Evolutionary conservation across 2,329 filamentous ascomycete species (phyloP).

Genomic region (Monosporascus sp.): DNA sequence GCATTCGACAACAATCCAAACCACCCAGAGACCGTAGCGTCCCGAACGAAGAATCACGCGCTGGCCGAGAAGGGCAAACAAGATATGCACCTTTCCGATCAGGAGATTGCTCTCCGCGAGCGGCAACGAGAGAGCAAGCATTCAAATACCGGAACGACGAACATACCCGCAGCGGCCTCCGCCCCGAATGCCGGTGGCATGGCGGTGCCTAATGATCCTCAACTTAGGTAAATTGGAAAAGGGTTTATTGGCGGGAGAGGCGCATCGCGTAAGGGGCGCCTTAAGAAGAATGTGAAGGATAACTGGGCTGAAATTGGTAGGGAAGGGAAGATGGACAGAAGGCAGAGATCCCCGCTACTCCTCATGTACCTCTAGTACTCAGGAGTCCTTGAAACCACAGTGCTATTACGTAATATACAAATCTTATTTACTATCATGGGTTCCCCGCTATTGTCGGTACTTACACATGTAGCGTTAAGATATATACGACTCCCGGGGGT

Average conservation of each 20-base stretch:
- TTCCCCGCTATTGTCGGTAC: too few species aligned
- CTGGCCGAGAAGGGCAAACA: slow-evolving; percentile 21
- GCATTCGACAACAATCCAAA: slow-evolving; percentile 21
- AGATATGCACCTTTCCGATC: slow-evolving; percentile 18
- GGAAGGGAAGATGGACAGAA: too few species aligned
- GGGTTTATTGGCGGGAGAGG: background rate
- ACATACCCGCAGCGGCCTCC: background rate
- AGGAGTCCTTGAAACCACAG: too few species aligned
- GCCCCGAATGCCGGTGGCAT: background rate
- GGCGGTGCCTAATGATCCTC: background rate
- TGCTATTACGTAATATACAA: too few species aligned
- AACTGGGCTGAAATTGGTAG: too few species aligned
- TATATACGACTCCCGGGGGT: too few species aligned
- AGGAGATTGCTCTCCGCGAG: slow-evolving; percentile 21
- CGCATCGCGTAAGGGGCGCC: too few species aligned
- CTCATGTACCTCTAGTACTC: too few species aligned
- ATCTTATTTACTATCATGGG: too few species aligned
- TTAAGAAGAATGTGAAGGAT: too few species aligned
- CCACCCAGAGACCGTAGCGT: slow-evolving; percentile 18
- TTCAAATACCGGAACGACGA: background rate
- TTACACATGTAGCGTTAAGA: too few species aligned
- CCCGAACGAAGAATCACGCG: slow-evolving; percentile 17
- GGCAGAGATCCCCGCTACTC: too few species aligned
- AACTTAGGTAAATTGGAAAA: background rate
- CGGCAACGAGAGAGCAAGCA: slow-evolving; percentile 8